A percentile compares a stretch with the other conserved stretches of the same genome.
Evolutionary conservation across 2,329 filamentous ascomycete genomes (phyloP).

Genomic region (Scedosporium boydii): DNA sequence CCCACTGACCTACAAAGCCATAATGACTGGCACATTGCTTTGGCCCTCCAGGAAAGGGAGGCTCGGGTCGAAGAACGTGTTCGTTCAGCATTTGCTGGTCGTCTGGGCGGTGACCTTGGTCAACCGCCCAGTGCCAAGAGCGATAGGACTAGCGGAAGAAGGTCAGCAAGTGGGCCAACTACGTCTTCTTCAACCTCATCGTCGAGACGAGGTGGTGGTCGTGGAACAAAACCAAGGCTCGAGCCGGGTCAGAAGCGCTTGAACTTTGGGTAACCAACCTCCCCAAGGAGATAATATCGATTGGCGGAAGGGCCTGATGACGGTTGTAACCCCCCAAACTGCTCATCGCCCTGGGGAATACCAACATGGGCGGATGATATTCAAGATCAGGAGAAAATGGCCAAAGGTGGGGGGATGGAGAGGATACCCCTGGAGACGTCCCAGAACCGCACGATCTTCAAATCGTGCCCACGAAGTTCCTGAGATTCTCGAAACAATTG

Average conservation of each 20-base stretch:
- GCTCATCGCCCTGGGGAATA: too few species aligned
- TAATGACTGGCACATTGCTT: conserved; percentile 89
- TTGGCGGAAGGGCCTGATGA: neutral
- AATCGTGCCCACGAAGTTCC: too few species aligned
- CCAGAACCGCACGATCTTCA: too few species aligned
- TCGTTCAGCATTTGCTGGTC: conserved; percentile 31
- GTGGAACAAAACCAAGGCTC: conserved; percentile 24
- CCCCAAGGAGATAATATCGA: neutral
- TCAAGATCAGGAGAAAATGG: too few species aligned
- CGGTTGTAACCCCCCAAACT: too few species aligned
- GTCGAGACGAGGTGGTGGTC: conserved; percentile 18
- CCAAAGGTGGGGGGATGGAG: too few species aligned
- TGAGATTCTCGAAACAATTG: too few species aligned
- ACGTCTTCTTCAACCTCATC: neutral
- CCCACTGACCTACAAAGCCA: conserved; percentile 62
- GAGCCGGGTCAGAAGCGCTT: conserved; percentile 54
- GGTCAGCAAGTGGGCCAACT: neutral
- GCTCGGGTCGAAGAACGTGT: conserved; percentile 33
- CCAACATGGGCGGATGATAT: too few species aligned
- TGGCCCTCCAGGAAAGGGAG: conserved; percentile 63
- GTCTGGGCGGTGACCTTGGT: neutral
- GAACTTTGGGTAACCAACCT: conserved; percentile 41
- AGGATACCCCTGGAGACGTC: too few species aligned
- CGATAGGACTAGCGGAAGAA: neutral
- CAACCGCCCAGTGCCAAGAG: neutral